Conservation (phyloP, 768 basidiomycete species). For the Hypsizygus marmoreus region DNA sequence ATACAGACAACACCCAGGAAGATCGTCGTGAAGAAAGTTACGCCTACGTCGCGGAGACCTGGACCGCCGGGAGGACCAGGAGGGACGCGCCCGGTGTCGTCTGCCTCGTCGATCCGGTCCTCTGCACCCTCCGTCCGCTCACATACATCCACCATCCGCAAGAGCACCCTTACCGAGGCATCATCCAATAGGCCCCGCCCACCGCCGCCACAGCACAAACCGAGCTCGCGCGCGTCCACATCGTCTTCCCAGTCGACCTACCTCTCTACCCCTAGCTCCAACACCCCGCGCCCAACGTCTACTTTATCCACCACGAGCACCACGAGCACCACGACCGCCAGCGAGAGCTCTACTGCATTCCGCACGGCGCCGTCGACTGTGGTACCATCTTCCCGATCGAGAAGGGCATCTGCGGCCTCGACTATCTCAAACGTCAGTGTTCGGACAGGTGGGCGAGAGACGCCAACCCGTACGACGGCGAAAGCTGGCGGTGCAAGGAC, state of each 20-base stretch:
- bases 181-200: conserved; percentile 4
- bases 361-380: conserved; percentile 39
- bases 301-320: conserved; percentile 17
- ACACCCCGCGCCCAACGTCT: conserved; percentile 4
- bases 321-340: conserved; percentile 11
- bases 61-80: not conserved
- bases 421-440: conserved; percentile 22
- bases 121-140: conserved; percentile 24
- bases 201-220: conserved; percentile 1
- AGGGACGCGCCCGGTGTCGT: conserved; percentile 27
- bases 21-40: conserved; percentile 13
- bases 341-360: conserved; percentile 33
- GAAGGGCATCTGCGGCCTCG: conserved; percentile 34
- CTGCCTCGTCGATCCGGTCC: conserved; percentile 35
- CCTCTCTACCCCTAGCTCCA: conserved; percentile 18
- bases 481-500: conserved; percentile 4
- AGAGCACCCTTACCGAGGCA: conserved; percentile 18
- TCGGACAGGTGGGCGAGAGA: conserved; percentile 11
- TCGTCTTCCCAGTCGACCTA: conserved; percentile 20
- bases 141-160: conserved; percentile 32
- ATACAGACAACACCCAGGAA: conserved; percentile 6
- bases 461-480: conserved; percentile 8
- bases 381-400: conserved; percentile 26
- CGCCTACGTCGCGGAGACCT: conserved; percentile 2
- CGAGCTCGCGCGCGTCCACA: conserved; percentile 11